Percentiles rank a stretch among this genome's conserved stretches.
Evolutionary conservation across 768 basidiomycete genomes (phyloP).

Genomic region (Termitomyces sp.): DNA sequence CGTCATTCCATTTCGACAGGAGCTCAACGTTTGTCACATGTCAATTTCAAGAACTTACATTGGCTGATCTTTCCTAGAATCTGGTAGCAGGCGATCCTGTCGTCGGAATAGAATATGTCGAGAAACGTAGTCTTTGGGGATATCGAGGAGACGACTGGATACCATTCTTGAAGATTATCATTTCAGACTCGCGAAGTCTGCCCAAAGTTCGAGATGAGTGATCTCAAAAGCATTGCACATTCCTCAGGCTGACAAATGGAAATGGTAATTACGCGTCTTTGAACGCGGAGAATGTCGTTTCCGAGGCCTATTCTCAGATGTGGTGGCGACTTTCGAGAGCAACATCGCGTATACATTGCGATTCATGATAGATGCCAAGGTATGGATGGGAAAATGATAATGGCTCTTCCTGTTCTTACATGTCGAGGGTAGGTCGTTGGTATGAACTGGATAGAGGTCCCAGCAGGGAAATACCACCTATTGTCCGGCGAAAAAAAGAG

Average conservation of each 20-base stretch:
- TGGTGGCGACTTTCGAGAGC: conserved; percentile 82
- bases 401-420: neutral
- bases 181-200: conserved; percentile 68
- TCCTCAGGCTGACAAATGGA: conserved; percentile 15
- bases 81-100: conserved; percentile 38
- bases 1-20: conserved; percentile 56
- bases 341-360: conserved; percentile 89
- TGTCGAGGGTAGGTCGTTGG: conserved; percentile 70
- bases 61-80: conserved; percentile 25
- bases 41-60: neutral
- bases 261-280: conserved; percentile 51
- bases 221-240: neutral
- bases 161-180: conserved; percentile 83
- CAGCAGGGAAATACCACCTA: conserved; percentile 76
- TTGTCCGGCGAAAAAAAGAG: conserved; percentile 54
- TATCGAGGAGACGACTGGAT: conserved; percentile 80
- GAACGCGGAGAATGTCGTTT: conserved; percentile 75
- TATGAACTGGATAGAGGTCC: conserved; percentile 99
- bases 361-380: conserved; percentile 98
- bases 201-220: conserved; percentile 92
- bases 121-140: conserved; percentile 79
- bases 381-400: conserved; percentile 24
- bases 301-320: conserved; percentile 52
- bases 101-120: conserved; percentile 53
- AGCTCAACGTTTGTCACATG: conserved; percentile 67